A percentile compares a stretch with the other conserved stretches of the same genome.
phyloP scores from a whole-genome alignment of 2,329 filamentous ascomycete species.

The Ophiocordyceps australis region DNA sequence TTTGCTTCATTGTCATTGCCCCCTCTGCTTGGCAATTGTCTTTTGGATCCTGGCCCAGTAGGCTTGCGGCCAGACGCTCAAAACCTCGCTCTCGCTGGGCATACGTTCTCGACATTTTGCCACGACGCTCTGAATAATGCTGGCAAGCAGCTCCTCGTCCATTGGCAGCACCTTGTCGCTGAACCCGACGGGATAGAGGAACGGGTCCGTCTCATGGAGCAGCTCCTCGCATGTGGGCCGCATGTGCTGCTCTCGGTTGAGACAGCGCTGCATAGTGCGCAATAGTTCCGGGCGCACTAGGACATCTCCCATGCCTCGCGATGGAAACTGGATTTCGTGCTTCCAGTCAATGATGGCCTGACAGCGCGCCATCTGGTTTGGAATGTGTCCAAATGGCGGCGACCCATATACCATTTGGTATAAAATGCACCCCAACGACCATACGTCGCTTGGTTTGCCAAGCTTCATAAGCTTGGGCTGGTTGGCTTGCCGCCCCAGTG shows the following conservation, averaged over 20 bases:
- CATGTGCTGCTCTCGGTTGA: slow-evolving; percentile 42
- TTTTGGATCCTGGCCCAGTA: slow-evolving; percentile 44
- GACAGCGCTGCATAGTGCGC: slow-evolving; percentile 42
- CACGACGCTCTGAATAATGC: slow-evolving; percentile 46
- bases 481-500: slow-evolving; percentile 21
- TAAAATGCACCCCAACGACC: slow-evolving; percentile 89
- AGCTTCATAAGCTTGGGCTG: slow-evolving; percentile 74
- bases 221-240: slow-evolving; percentile 47
- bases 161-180: slow-evolving; percentile 37
- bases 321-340: slow-evolving; percentile 54
- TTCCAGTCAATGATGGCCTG: slow-evolving; percentile 71
- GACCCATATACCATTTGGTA: slow-evolving; percentile 98
- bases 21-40: too few species aligned
- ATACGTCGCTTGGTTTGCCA: slow-evolving; percentile 89
- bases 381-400: slow-evolving; percentile 86
- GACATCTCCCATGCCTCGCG: slow-evolving; percentile 47
- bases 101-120: slow-evolving; percentile 37
- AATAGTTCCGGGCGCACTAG: slow-evolving; percentile 40
- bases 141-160: slow-evolving; percentile 40
- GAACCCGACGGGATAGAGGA: slow-evolving; percentile 43
- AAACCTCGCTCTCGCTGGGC: slow-evolving; percentile 37
- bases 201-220: slow-evolving; percentile 38
- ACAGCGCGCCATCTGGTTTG: slow-evolving; percentile 71
- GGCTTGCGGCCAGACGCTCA: slow-evolving; percentile 37
- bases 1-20: too few species aligned